phyloP scores from a whole-genome alignment of 1,284 basidiomycete genomes.

The Veloporphyrellus conicus region DNA sequence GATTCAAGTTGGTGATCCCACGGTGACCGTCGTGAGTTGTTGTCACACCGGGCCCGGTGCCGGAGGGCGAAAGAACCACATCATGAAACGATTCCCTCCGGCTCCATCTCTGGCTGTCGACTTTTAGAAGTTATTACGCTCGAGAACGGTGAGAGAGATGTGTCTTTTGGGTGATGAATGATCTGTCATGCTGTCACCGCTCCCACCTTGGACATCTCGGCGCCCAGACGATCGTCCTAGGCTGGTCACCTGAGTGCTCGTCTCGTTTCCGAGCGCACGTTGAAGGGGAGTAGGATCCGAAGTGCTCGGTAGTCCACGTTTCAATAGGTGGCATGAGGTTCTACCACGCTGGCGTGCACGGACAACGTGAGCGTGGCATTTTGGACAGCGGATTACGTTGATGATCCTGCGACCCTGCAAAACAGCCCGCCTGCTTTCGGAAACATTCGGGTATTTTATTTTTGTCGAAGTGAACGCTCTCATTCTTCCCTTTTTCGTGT shows the following conservation, averaged over 20 bases:
- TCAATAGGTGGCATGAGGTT: background rate
- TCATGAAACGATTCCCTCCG: slow-evolving; percentile 11
- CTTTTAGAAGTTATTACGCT: slow-evolving; percentile 10
- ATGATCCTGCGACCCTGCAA: slow-evolving; percentile 12
- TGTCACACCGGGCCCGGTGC: slow-evolving; percentile 18
- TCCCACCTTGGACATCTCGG: slow-evolving; percentile 12
- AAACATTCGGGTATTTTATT: slow-evolving; percentile 2
- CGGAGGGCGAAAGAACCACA: slow-evolving; percentile 16
- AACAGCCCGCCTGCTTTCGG: slow-evolving; percentile 5
- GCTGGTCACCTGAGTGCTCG: slow-evolving; percentile 6
- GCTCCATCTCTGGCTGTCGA: background rate
- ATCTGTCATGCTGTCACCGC: slow-evolving; percentile 10
- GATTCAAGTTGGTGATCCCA: slow-evolving; percentile 1
- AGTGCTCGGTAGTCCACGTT: background rate
- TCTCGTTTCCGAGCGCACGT: background rate
- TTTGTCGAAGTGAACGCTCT: background rate
- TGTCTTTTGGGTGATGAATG: slow-evolving; percentile 7
- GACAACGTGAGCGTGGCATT: slow-evolving; percentile 5
- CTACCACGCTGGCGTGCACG: background rate
- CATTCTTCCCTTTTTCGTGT: slow-evolving; percentile 20
- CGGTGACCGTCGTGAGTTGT: slow-evolving; percentile 9
- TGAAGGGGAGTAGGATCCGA: background rate
- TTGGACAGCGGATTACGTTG: slow-evolving; percentile 13
- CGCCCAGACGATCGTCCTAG: slow-evolving; percentile 7
- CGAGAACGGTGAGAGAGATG: slow-evolving; percentile 4